Evolutionary conservation across 805 yeast species (phyloP), one percentile per base, ranked within the genome.

Genomic region (Pichia phayaonensis): DNA sequence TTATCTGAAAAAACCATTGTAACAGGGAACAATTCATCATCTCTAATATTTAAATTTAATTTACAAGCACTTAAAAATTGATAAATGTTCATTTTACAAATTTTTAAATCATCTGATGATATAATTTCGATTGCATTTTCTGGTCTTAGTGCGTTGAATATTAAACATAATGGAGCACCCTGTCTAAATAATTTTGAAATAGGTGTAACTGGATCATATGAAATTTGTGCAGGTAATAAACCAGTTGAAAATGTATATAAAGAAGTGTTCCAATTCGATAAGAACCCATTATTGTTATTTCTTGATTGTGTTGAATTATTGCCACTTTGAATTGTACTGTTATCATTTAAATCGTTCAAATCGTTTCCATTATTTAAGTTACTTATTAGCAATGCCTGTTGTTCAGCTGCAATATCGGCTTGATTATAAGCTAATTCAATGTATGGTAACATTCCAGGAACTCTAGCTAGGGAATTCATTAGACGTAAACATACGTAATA

Each of bases 201-300:
- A 55, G 89, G 90, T 2, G 97, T 89, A 2, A 87, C 97, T 3
- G 98, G 97, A 64, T 94, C 99, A 61, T 87, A 85, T 56, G 78
- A 77, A 53, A 78, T 75, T 55, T 77, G 80, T 6, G 86, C 86
- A 4, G 92, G 95, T 42, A 83, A 72, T 16, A 84, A 82, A 27
- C 95, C 95, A 53, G 85, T 86, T 45, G 85, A 80, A 67, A 80
- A 86, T 7, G 89, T 86, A 60, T 70, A 71, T 43, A 78, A 63
- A 49, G 73, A 72, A 56, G 68, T 73, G 46, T 54, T 58, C 69
- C 69, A 67, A 34, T 56, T 59, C 18, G 56, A 54, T 29, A 60
- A 34, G 15, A 22, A 38, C 12, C 40, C 23, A 31, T 12, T 45
- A 20, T 18, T 16, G 21, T 48, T 38, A 31, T 27, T 48, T 13